These are phyloP conservation scores for Chytridium lagenaria DNA, from an alignment of 371 early-diverging fungal species.

Conservation along the genomic window DNA sequence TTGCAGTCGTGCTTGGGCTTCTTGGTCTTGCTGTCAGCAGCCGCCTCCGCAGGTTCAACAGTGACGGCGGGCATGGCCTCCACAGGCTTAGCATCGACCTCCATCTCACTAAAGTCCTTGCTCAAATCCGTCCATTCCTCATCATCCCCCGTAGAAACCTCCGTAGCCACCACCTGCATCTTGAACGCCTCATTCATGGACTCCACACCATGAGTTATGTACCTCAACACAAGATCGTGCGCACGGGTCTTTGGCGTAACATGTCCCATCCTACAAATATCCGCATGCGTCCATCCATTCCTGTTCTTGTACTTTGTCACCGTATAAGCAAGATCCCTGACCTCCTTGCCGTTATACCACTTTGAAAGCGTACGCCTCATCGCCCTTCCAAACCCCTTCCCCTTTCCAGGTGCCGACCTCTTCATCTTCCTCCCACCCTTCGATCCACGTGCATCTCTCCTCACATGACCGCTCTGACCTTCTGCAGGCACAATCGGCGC, in stretches of 20 bases:
- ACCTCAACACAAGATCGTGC: conserved; percentile 18
- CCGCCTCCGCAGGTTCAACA: not conserved
- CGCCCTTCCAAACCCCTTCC: conserved; percentile 20
- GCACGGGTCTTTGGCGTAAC: conserved; percentile 17
- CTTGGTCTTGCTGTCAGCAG: not conserved
- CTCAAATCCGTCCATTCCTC: conserved; percentile 3
- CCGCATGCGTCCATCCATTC: conserved; percentile 34
- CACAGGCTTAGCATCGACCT: not conserved
- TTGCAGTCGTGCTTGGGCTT: not conserved
- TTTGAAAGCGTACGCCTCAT: conserved; percentile 22
- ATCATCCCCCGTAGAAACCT: not conserved
- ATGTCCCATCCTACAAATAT: conserved; percentile 31
- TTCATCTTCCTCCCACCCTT: conserved; percentile 5
- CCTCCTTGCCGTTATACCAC: conserved; percentile 26
- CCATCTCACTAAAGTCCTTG: not conserved
- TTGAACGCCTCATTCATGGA: conserved; percentile 10
- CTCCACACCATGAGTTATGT: conserved; percentile 12
- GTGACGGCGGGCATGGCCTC: not conserved
- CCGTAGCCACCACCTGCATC: not conserved
- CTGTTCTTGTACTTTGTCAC: conserved; percentile 37
- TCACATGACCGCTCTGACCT: not conserved
- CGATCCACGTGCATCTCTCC: not conserved
- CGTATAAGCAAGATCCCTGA: conserved; percentile 27
- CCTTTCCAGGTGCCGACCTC: conserved; percentile 1
- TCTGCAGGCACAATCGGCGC: not conserved